A percentile compares a stretch with the other conserved stretches of the same genome.
Evolutionary conservation across 257 asterid species (phyloP).

Genomic region (Leonotis leonurus): DNA sequence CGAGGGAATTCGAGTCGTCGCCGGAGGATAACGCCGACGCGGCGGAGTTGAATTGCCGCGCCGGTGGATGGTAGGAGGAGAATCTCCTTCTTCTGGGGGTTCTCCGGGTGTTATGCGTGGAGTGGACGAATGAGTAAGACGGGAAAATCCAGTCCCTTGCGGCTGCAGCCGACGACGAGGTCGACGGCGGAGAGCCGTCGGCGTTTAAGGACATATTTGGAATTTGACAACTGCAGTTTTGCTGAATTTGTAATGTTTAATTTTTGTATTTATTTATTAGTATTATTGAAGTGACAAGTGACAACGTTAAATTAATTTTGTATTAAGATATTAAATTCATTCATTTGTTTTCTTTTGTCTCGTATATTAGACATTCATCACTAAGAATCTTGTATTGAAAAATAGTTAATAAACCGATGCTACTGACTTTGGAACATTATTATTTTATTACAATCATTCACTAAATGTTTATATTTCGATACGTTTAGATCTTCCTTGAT

Average conservation of each 20-base stretch:
- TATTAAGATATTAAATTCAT: too few relatives aligned
- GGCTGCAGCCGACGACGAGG: constrained; percentile 29
- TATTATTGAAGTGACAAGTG: too few relatives aligned
- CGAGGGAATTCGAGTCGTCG: constrained; percentile 16
- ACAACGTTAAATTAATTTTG: too few relatives aligned
- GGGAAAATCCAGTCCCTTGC: constrained; percentile 75
- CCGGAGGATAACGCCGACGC: constrained; percentile 18
- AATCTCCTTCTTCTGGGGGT: constrained; percentile 46
- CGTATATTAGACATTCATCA: too few relatives aligned
- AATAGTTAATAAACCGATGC: too few relatives aligned
- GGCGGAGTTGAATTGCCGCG: constrained; percentile 22
- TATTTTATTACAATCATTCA: too few relatives aligned
- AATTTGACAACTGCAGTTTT: not conserved
- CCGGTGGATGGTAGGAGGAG: constrained; percentile 42
- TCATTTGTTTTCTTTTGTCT: too few relatives aligned
- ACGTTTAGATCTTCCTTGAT: too few relatives aligned
- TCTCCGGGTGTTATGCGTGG: constrained; percentile 31
- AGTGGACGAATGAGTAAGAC: constrained; percentile 49
- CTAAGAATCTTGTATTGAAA: too few relatives aligned
- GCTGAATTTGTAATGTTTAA: not conserved
- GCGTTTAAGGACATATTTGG: constrained; percentile 42
- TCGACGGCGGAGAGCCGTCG: constrained; percentile 39
- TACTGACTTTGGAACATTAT: too few relatives aligned
- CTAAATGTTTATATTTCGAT: too few relatives aligned
- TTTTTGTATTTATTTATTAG: too few relatives aligned